phyloP scores from a whole-genome alignment of 2,329 filamentous ascomycete species.

The Talaromyces piceae region DNA sequence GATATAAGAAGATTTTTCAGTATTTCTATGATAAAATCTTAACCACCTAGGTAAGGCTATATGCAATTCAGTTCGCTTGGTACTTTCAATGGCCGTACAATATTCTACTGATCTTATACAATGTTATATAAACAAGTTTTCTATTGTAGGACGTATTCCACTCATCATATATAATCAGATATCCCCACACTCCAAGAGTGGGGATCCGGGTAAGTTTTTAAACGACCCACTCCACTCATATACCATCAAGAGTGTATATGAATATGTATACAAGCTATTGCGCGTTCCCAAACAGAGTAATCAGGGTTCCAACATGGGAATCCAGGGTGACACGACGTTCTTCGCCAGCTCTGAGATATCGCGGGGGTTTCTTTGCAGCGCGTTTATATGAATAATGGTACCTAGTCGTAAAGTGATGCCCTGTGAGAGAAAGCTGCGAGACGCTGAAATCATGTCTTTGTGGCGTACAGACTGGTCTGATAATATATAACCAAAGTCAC shows the following conservation, averaged over 20 bases:
- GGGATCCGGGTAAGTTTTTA: slow-evolving; percentile 1
- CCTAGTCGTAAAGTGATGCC: slow-evolving; percentile 37
- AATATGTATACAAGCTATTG: neutral
- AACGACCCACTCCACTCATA: neutral
- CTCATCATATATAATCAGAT: too few species aligned
- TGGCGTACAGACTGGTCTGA: slow-evolving; percentile 45
- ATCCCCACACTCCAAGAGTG: too few species aligned
- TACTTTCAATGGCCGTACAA: too few species aligned
- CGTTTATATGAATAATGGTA: slow-evolving; percentile 38
- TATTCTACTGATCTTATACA: too few species aligned
- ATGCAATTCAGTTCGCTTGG: too few species aligned
- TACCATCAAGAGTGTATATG: neutral
- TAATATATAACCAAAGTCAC: too few species aligned
- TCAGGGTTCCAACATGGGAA: slow-evolving; percentile 43
- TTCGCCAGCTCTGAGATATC: slow-evolving; percentile 39
- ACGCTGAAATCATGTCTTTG: slow-evolving; percentile 51
- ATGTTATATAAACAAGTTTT: too few species aligned
- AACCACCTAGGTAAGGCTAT: too few species aligned
- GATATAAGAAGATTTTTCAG: too few species aligned
- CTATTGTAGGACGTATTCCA: too few species aligned
- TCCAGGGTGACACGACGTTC: slow-evolving; percentile 44
- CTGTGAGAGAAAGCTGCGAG: slow-evolving; percentile 33
- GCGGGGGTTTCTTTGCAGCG: slow-evolving; percentile 33
- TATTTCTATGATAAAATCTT: too few species aligned
- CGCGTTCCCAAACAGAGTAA: slow-evolving; percentile 36